A percentile compares a stretch with the other conserved stretches of the same genome.
These are phyloP conservation scores for Clitoria ternatea DNA, from an alignment of 306 rosid genomes.

Conservation along the genomic window DNA sequence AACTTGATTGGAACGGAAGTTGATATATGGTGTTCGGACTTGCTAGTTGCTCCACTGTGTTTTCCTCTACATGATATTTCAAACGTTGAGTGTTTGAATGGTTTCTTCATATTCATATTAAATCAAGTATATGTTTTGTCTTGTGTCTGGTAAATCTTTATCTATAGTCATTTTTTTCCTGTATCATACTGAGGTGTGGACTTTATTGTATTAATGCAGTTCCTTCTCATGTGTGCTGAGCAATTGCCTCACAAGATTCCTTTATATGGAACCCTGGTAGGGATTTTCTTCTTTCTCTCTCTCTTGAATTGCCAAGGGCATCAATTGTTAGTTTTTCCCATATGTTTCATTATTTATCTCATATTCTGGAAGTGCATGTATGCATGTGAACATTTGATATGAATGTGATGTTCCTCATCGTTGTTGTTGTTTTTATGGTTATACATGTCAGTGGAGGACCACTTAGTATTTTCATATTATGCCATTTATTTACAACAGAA, in stretches of 20 bases:
- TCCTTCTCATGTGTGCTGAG: conserved; percentile 67
- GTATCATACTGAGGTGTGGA: background rate
- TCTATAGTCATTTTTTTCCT: background rate
- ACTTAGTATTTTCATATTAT: conserved; percentile 1
- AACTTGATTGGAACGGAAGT: conserved; percentile 5
- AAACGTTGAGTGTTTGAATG: background rate
- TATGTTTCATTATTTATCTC: background rate
- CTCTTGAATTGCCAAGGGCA: background rate
- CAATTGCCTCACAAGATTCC: conserved; percentile 97
- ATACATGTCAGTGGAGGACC: background rate
- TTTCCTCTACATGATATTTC: background rate
- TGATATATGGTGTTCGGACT: background rate
- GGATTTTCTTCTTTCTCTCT: conserved; percentile 1
- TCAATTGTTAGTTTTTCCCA: background rate
- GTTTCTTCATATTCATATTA: background rate
- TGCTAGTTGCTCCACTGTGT: background rate
- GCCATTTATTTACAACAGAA: background rate
- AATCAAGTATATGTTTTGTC: too few species aligned
- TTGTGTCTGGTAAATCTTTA: background rate
- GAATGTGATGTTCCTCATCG: background rate
- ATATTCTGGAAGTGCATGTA: background rate
- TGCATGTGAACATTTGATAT: background rate
- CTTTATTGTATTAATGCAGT: conserved; percentile 50
- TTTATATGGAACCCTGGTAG: conserved; percentile 83
- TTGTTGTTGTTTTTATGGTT: background rate